Conservation (phyloP, 2,329 filamentous ascomycete genomes). For the Juglanconis juglandina region DNA sequence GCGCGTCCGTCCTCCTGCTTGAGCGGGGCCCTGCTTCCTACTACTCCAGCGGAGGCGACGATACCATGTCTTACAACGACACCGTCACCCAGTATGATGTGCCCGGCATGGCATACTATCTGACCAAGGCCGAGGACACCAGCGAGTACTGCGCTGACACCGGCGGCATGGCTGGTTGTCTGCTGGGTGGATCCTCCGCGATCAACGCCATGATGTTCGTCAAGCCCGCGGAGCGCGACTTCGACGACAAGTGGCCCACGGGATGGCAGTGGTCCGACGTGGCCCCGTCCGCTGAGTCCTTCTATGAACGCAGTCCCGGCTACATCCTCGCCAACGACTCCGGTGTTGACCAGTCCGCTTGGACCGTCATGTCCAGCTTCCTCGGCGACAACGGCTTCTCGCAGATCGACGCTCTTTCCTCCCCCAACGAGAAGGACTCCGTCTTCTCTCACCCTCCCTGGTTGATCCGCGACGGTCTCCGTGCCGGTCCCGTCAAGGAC, state of each 20-base stretch:
- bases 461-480: conserved; percentile 20
- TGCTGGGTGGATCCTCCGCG: conserved; percentile 34
- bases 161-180: conserved; percentile 32
- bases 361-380: conserved; percentile 18
- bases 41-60: conserved; percentile 29
- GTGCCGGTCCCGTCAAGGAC: conserved; percentile 22
- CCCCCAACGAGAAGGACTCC: conserved; percentile 19
- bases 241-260: conserved; percentile 28
- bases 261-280: conserved; percentile 30
- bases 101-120: conserved; percentile 26
- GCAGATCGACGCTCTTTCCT: conserved; percentile 18
- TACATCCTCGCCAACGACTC: conserved; percentile 24
- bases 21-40: conserved; percentile 35
- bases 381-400: conserved; percentile 19
- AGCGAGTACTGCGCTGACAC: conserved; percentile 33
- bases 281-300: conserved; percentile 22
- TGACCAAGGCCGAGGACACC: conserved; percentile 21
- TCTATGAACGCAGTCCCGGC: conserved; percentile 27
- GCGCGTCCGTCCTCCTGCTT: conserved; percentile 34
- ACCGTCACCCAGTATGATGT: conserved; percentile 31
- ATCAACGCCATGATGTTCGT: conserved; percentile 35
- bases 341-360: conserved; percentile 19
- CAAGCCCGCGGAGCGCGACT: conserved; percentile 29
- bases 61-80: conserved; percentile 30
- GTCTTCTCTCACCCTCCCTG: conserved; percentile 21